These are phyloP conservation scores for Stemphylium lycopersici DNA, from an alignment of 2,329 filamentous ascomycete genomes.

Conservation along the genomic window DNA sequence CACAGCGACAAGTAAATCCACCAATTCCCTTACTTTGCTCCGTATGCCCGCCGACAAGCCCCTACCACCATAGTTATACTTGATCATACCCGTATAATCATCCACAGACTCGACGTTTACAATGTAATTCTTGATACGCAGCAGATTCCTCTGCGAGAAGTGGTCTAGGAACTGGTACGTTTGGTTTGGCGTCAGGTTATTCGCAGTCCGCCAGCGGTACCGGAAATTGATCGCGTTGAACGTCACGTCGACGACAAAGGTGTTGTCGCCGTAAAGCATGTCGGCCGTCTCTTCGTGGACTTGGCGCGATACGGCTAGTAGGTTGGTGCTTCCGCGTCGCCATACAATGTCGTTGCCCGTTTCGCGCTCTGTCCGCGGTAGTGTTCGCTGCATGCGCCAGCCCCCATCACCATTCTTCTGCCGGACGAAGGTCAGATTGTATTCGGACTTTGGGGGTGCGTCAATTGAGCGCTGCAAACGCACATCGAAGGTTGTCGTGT, in stretches of 20 bases:
- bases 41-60: constrained; percentile 53
- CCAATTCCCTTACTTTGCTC: constrained; percentile 50
- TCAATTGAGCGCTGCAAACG: constrained; percentile 23
- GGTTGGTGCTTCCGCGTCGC: constrained; percentile 49
- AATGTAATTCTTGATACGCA: constrained; percentile 50
- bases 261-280: constrained; percentile 55
- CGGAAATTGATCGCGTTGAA: constrained; percentile 54
- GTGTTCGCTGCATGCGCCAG: constrained; percentile 40
- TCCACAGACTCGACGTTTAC: constrained; percentile 57
- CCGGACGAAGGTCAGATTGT: constrained; percentile 42
- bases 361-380: constrained; percentile 30
- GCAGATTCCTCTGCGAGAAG: constrained; percentile 51
- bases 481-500: constrained; percentile 41
- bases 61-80: constrained; percentile 56
- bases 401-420: constrained; percentile 26
- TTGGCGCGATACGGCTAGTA: constrained; percentile 51
- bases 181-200: constrained; percentile 50
- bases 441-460: constrained; percentile 29
- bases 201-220: constrained; percentile 52
- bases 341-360: constrained; percentile 50
- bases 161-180: constrained; percentile 51
- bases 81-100: constrained; percentile 58
- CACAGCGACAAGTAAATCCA: constrained; percentile 43
- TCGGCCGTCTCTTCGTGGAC: constrained; percentile 54
- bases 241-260: constrained; percentile 54